phyloP scores from a whole-genome alignment of 441 rosid species.

The California macrophylla region DNA sequence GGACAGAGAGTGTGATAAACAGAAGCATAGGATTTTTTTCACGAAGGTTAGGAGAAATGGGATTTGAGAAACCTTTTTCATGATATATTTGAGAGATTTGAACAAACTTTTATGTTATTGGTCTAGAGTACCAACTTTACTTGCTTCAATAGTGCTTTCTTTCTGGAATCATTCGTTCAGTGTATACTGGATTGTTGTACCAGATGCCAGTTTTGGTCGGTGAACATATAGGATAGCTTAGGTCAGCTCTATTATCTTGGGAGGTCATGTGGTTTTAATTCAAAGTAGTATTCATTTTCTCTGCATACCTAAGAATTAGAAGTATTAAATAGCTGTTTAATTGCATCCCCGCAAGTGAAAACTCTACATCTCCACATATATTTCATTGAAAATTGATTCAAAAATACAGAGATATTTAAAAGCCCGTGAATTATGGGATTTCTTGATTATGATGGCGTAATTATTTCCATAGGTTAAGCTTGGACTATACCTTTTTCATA shows the following conservation, averaged over 20 bases:
- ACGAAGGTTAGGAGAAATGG: neutral
- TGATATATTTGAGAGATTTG: neutral
- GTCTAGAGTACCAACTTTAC: neutral
- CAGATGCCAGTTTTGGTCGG: neutral
- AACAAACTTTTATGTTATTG: neutral
- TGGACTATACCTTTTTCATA: too few relatives aligned
- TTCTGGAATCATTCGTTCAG: neutral
- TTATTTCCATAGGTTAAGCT: too few relatives aligned
- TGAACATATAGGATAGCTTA: neutral
- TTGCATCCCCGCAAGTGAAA: neutral
- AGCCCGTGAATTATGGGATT: too few relatives aligned
- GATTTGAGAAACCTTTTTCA: neutral
- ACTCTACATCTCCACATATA: neutral
- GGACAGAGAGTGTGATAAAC: neutral
- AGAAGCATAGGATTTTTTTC: neutral
- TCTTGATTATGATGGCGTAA: too few relatives aligned
- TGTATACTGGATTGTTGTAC: neutral
- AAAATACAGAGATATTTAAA: neutral
- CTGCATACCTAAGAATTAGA: neutral
- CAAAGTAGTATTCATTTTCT: neutral
- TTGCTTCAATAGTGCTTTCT: neutral
- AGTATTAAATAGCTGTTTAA: neutral
- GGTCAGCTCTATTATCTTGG: neutral
- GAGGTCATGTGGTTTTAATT: neutral
- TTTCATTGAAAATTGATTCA: neutral